Conservation (phyloP, 1,139 yeast genomes). For the Suhomyces yuchorum region DNA sequence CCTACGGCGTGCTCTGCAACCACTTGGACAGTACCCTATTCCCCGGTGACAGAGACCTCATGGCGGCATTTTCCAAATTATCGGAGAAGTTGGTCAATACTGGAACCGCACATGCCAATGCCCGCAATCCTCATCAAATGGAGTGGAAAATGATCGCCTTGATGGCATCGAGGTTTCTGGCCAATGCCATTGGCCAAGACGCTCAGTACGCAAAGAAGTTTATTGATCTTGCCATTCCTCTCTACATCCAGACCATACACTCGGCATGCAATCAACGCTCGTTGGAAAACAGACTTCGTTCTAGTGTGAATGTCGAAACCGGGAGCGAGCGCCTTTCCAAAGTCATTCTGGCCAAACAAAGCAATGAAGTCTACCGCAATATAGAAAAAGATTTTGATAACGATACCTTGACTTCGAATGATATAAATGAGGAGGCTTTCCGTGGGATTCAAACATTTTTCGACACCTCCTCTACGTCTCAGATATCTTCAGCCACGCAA, state of each 20-base stretch:
- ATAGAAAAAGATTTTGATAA: conserved; percentile 35
- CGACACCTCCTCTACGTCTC: conserved; percentile 52
- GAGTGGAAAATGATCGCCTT: conserved; percentile 56
- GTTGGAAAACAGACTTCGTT: conserved; percentile 26
- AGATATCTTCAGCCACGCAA: conserved; percentile 49
- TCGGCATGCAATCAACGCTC: conserved; percentile 18
- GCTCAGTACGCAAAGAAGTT: conserved; percentile 40
- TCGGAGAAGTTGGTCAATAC: conserved; percentile 38
- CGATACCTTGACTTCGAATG: conserved; percentile 28
- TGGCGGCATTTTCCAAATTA: conserved; percentile 50
- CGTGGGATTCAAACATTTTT: conserved; percentile 50
- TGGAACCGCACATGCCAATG: conserved; percentile 22
- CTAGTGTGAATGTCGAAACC: conserved; percentile 29
- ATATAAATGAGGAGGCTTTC: conserved; percentile 43
- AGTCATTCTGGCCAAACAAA: conserved; percentile 30
- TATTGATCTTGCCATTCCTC: conserved; percentile 43
- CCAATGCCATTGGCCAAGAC: conserved; percentile 46
- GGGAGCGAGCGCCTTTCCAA: conserved; percentile 29
- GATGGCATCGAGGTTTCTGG: conserved; percentile 45
- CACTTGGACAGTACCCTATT: conserved; percentile 69
- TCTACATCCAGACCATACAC: conserved; percentile 38
- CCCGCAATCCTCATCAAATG: conserved; percentile 36
- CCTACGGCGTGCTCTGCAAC: conserved; percentile 62
- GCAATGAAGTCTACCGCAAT: conserved; percentile 19
- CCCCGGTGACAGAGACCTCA: conserved; percentile 68